Percentiles rank a stretch among this genome's conserved stretches.
Conservation (phyloP, 768 basidiomycete genomes). For the Tremella fuciformis region DNA sequence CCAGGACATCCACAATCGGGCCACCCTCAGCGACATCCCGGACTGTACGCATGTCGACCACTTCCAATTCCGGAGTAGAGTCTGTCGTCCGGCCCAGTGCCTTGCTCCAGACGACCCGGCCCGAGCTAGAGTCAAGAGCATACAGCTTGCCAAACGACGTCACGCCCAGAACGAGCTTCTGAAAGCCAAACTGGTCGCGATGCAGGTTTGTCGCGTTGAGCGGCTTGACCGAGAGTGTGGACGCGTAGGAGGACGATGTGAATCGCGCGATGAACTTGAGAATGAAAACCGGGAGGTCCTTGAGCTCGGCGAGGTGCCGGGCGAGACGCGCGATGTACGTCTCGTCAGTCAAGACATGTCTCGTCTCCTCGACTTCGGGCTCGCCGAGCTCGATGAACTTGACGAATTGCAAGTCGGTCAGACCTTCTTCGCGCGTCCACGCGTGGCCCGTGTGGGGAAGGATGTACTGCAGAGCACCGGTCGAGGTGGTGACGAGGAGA, state of each 20-base stretch:
- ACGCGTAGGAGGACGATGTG: slow-evolving; percentile 51
- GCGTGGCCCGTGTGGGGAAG: slow-evolving; percentile 29
- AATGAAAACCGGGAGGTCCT: slow-evolving; percentile 69
- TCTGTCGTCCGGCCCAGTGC: slow-evolving; percentile 73
- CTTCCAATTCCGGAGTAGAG: slow-evolving; percentile 32
- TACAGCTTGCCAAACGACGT: slow-evolving; percentile 72
- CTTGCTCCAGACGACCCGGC: slow-evolving; percentile 74
- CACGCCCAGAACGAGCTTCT: slow-evolving; percentile 73
- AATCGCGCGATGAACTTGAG: slow-evolving; percentile 68
- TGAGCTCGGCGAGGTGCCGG: slow-evolving; percentile 44
- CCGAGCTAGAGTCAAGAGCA: slow-evolving; percentile 75
- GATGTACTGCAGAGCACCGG: slow-evolving; percentile 69
- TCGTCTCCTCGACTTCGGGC: slow-evolving; percentile 52
- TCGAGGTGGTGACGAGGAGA: slow-evolving; percentile 62
- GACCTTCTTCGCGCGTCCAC: slow-evolving; percentile 79
- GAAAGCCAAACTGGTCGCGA: slow-evolving; percentile 81
- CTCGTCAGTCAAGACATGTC: slow-evolving; percentile 45
- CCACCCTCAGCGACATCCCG: slow-evolving; percentile 34
- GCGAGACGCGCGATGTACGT: slow-evolving; percentile 30
- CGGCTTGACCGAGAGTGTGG: slow-evolving; percentile 34
- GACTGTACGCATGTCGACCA: slow-evolving; percentile 43
- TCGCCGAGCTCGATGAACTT: slow-evolving; percentile 79
- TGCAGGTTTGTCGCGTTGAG: slow-evolving; percentile 54
- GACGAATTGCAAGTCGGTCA: slow-evolving; percentile 63
- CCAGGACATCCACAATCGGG: slow-evolving; percentile 38